A percentile compares a stretch with the other conserved stretches of the same genome.
These are phyloP conservation scores for Mycena floridula DNA, from an alignment of 768 basidiomycete species.

Conservation along the genomic window DNA sequence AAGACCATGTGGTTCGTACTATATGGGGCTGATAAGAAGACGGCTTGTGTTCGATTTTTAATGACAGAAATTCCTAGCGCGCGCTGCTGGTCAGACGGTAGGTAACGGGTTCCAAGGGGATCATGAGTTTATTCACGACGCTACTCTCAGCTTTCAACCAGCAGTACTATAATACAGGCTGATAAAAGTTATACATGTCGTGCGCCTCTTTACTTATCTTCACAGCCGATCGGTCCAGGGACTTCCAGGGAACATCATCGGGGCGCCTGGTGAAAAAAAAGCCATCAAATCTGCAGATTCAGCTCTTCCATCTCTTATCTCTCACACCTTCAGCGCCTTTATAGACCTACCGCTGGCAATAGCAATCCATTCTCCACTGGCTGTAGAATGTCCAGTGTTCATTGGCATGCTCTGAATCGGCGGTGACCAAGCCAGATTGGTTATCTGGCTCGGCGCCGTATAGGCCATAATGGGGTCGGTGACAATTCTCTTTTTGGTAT, in stretches of 20 bases:
- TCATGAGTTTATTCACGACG: no score
- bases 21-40: no score
- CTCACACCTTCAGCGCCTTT: constrained; percentile 70
- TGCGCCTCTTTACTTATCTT: no score
- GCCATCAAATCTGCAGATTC: background rate
- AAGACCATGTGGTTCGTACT: background rate
- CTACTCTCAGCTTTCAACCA: no score
- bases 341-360: constrained; percentile 78
- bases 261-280: background rate
- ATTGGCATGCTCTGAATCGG: constrained; percentile 71
- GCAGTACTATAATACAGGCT: no score
- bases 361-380: constrained; percentile 82
- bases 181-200: no score
- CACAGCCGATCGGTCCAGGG: no score
- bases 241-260: no score
- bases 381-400: constrained; percentile 67
- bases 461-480: constrained; percentile 83
- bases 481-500: constrained; percentile 68
- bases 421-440: constrained; percentile 87
- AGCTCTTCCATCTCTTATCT: constrained; percentile 12
- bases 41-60: no score
- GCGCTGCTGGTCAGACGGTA: no score
- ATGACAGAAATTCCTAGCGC: no score
- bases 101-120: no score
- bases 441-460: constrained; percentile 70